Percentiles rank a stretch among this genome's conserved stretches.
These are phyloP conservation scores for Phialophora tarda DNA, from an alignment of 2,329 filamentous ascomycete species.

Conservation along the genomic window DNA sequence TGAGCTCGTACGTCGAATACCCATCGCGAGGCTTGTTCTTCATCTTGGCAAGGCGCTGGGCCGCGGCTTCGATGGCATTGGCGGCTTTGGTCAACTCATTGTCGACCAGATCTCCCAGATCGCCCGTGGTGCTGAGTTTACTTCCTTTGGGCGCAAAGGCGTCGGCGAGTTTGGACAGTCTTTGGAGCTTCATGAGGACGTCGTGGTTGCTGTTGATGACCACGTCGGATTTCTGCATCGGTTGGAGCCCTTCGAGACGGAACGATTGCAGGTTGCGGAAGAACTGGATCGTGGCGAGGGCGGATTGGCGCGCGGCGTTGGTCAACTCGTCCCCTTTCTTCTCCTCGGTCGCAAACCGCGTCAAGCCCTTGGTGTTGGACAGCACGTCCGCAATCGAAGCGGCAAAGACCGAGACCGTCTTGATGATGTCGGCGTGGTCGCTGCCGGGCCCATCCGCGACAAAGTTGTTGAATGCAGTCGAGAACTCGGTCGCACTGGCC, in stretches of 20 bases:
- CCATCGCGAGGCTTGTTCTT: constrained; percentile 96
- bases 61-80: constrained; percentile 91
- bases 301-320: constrained; percentile 80
- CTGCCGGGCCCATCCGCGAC: constrained; percentile 95
- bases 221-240: constrained; percentile 91
- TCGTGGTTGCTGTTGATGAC: constrained; percentile 98
- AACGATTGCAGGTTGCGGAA: constrained; percentile 95
- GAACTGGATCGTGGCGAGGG: constrained; percentile 86
- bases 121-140: constrained; percentile 73
- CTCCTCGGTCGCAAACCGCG: constrained; percentile 89
- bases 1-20: constrained; percentile 94
- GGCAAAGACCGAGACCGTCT: constrained; percentile 86
- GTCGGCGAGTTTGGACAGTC: constrained; percentile 90
- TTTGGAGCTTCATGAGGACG: constrained; percentile 90
- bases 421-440: constrained; percentile 87
- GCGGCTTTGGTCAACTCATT: constrained; percentile 90
- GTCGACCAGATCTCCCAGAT: constrained; percentile 92
- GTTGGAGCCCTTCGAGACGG: constrained; percentile 86
- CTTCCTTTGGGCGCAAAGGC: constrained; percentile 85
- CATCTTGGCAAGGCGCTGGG: constrained; percentile 84
- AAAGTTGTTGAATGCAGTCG: constrained; percentile 97
- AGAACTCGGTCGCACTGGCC: constrained; percentile 93
- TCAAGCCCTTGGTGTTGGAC: constrained; percentile 94
- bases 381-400: constrained; percentile 89
- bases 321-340: constrained; percentile 89